These are phyloP conservation scores for Puya raimondii DNA, from an alignment of 176 grass and related monocot species.

Conservation along the genomic window DNA sequence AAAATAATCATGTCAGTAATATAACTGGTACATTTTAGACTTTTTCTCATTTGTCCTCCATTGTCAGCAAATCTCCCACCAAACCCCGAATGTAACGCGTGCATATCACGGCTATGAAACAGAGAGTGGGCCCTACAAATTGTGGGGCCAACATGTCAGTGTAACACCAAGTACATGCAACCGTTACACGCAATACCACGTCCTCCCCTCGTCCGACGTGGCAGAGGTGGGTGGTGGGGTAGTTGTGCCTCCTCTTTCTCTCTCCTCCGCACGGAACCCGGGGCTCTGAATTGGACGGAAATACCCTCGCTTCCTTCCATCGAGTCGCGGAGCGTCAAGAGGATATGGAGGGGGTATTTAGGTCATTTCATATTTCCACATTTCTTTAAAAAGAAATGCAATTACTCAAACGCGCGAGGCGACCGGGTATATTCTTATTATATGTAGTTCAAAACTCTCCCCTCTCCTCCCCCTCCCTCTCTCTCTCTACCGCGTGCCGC, in stretches of 20 bases:
- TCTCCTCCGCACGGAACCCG: slow-evolving; percentile 4
- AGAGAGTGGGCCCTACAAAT: no score
- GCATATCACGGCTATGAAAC: no score
- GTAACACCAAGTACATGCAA: no score
- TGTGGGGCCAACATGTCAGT: no score
- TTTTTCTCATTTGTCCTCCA: no score
- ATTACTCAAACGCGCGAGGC: slow-evolving; percentile 21
- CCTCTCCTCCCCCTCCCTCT: neutral
- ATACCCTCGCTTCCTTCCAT: neutral
- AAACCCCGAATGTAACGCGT: slow-evolving; percentile 1
- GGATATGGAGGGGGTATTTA: neutral
- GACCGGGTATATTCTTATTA: slow-evolving; percentile 9
- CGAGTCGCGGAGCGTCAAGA: neutral
- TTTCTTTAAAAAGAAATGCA: slow-evolving; percentile 19
- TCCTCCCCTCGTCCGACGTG: slow-evolving; percentile 20
- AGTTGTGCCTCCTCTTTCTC: neutral
- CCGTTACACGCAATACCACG: no score
- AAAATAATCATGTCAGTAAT: no score
- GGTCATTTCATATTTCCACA: neutral
- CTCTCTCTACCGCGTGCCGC: neutral
- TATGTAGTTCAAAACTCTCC: neutral
- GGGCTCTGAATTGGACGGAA: neutral
- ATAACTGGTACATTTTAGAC: no score
- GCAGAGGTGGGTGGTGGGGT: slow-evolving; percentile 23
- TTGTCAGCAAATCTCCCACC: slow-evolving; percentile 24